These are phyloP conservation scores for Trichophyton equinum DNA, from an alignment of 2,329 filamentous ascomycete species.

Conservation along the genomic window DNA sequence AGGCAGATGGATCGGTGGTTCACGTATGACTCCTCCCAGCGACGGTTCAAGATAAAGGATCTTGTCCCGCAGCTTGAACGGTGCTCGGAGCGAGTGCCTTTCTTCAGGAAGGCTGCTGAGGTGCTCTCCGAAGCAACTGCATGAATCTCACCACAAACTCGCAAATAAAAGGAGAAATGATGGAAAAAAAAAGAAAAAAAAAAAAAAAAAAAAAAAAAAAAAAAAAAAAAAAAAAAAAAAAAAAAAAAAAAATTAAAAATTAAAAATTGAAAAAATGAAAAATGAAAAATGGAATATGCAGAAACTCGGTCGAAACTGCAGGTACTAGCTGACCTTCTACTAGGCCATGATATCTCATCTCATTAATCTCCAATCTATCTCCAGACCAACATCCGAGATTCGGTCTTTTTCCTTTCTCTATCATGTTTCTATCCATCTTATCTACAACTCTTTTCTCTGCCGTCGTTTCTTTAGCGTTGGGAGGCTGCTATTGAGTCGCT, in stretches of 20 bases:
- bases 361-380: neutral
- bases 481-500: no score
- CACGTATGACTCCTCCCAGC: conserved; percentile 22
- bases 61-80: conserved; percentile 17
- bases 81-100: neutral
- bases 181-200: no score
- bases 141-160: neutral
- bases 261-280: neutral
- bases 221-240: no score
- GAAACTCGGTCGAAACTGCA: no score
- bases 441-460: neutral
- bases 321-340: no score
- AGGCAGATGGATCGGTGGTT: conserved; percentile 30
- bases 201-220: no score
- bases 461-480: neutral
- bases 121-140: neutral
- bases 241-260: neutral
- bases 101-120: conserved; percentile 5
- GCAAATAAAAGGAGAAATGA: neutral
- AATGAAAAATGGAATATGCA: no score
- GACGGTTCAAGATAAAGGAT: conserved; percentile 23
- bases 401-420: neutral
- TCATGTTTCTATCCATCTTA: neutral
- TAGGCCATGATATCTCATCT: no score
- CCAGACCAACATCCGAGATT: no score